These are phyloP conservation scores for Pholiota conissans DNA, from an alignment of 768 basidiomycete genomes.

Conservation along the genomic window DNA sequence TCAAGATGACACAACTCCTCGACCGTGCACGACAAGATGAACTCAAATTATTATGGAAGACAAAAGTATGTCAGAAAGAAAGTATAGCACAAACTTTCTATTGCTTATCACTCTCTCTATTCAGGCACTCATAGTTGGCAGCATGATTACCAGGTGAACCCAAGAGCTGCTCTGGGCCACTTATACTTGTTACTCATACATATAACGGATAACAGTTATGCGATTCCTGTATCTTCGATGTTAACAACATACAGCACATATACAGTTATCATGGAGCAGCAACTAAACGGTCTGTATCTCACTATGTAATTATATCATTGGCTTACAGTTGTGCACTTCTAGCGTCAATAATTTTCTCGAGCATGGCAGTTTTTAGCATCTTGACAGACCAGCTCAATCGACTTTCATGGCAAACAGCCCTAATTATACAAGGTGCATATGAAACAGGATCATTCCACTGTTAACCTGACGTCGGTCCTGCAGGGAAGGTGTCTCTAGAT, in stretches of 20 bases:
- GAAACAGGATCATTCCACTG: not conserved
- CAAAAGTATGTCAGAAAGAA: conserved; percentile 37
- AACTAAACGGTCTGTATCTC: conserved; percentile 22
- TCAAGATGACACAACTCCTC: conserved; percentile 51
- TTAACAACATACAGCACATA: conserved; percentile 1
- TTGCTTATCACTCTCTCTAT: not conserved
- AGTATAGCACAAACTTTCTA: not conserved
- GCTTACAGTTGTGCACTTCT: not conserved
- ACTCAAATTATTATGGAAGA: conserved; percentile 50
- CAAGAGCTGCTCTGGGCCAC: not conserved
- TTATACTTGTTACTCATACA: not conserved
- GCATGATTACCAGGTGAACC: not conserved
- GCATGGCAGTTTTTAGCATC: conserved; percentile 61
- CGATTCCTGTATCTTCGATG: conserved; percentile 3
- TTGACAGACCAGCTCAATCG: conserved; percentile 26
- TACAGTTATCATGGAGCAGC: conserved; percentile 35
- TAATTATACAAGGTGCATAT: not conserved
- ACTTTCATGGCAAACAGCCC: not conserved
- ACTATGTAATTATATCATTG: not conserved
- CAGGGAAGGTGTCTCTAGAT: conserved; percentile 56
- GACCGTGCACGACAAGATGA: conserved; percentile 62
- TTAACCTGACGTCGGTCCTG: not conserved
- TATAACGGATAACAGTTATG: conserved; percentile 16
- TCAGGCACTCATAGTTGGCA: not conserved
- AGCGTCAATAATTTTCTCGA: conserved; percentile 54